A percentile compares a stretch with the other conserved stretches of the same genome.
Evolutionary conservation across 305 asterid genomes (phyloP).

Genomic region (Rubia balearica): DNA sequence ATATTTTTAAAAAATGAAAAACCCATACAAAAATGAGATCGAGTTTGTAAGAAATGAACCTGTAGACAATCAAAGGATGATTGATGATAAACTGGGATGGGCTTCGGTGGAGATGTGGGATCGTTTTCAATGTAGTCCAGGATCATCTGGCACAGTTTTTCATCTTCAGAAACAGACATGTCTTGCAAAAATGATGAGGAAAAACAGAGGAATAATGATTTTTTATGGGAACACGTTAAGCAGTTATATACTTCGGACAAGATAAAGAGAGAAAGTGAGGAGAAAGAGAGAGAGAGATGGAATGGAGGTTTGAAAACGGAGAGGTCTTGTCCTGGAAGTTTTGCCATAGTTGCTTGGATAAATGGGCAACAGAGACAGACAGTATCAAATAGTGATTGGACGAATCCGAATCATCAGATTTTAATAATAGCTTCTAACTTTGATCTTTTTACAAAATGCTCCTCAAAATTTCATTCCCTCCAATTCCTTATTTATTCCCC

Average conservation of each 20-base stretch:
- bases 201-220: too few species aligned
- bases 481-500: too few species aligned
- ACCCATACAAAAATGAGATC: not conserved
- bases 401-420: not conserved
- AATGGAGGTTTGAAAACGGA: not conserved
- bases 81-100: slow-evolving; percentile 23
- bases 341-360: slow-evolving; percentile 6
- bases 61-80: slow-evolving; percentile 29
- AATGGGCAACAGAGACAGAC: slow-evolving; percentile 1
- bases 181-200: not conserved
- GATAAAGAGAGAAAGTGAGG: not conserved
- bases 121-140: slow-evolving; percentile 42
- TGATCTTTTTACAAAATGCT: too few species aligned
- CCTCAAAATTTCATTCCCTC: too few species aligned
- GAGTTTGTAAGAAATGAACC: slow-evolving; percentile 18
- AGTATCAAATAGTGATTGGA: not conserved
- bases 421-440: not conserved
- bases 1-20: not conserved
- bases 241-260: too few species aligned
- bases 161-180: slow-evolving; percentile 36
- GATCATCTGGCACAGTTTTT: slow-evolving; percentile 38
- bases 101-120: slow-evolving; percentile 24
- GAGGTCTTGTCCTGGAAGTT: slow-evolving; percentile 10
- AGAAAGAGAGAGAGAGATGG: not conserved
- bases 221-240: not conserved